These are phyloP conservation scores for Fusarium foetens DNA, from an alignment of 2,329 filamentous ascomycete genomes.

Conservation along the genomic window DNA sequence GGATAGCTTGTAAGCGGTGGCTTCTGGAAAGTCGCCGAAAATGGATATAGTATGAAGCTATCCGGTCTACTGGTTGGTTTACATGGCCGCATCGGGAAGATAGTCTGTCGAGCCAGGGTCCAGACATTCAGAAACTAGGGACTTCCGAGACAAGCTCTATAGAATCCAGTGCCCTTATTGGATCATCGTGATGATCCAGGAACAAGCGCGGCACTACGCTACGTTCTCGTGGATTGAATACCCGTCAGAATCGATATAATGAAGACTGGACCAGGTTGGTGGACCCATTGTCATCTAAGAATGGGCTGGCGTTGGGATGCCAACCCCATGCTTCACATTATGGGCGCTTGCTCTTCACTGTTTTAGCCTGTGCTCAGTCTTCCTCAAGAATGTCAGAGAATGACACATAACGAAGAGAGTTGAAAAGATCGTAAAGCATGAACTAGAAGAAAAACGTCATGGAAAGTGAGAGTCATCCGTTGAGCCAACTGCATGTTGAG, in stretches of 20 bases:
- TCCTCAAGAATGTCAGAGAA: background rate
- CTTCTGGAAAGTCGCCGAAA: conserved; percentile 27
- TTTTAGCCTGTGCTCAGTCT: background rate
- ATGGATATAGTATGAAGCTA: conserved; percentile 10
- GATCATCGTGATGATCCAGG: conserved; percentile 11
- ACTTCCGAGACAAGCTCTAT: background rate
- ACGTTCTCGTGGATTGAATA: background rate
- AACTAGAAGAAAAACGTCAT: background rate
- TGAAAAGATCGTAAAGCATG: background rate
- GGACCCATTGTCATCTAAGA: background rate
- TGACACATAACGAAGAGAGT: background rate
- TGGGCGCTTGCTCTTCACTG: background rate
- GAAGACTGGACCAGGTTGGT: background rate
- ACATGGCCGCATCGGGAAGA: conserved; percentile 27
- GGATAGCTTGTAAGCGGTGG: background rate
- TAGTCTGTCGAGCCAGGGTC: background rate
- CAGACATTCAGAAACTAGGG: conserved; percentile 4
- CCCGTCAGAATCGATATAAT: background rate
- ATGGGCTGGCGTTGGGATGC: background rate
- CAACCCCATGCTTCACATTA: background rate
- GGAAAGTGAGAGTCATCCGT: background rate
- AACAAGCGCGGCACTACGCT: background rate
- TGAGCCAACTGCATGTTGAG: background rate
- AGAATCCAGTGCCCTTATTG: background rate
- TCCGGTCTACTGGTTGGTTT: conserved; percentile 3